phyloP scores from a whole-genome alignment of 305 asterid species.

The Fraxinus latifolia region DNA sequence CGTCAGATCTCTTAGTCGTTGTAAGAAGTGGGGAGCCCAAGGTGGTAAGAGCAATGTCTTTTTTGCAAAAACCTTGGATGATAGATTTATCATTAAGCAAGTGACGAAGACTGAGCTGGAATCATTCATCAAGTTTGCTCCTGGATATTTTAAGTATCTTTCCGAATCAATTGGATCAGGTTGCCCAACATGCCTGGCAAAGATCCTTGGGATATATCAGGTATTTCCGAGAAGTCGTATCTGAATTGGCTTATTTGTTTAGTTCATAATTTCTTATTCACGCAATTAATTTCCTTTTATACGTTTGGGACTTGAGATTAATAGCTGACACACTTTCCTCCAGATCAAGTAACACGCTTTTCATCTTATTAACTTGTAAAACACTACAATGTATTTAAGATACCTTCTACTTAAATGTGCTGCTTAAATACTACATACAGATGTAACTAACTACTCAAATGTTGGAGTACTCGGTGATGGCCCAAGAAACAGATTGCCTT shows the following conservation, averaged over 20 bases:
- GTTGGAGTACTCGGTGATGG: background rate
- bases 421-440: background rate
- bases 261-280: background rate
- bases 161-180: constrained; percentile 64
- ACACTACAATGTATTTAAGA: background rate
- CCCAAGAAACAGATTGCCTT: background rate
- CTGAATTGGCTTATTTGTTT: background rate
- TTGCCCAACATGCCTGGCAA: constrained; percentile 89
- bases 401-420: background rate
- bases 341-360: background rate
- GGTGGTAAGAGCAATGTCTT: constrained; percentile 98
- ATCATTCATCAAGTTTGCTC: constrained; percentile 88
- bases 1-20: constrained; percentile 82
- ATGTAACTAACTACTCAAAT: background rate
- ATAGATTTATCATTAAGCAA: constrained; percentile 86
- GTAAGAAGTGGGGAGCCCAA: constrained; percentile 99
- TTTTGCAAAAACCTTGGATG: constrained; percentile 91
- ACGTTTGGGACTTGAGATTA: background rate
- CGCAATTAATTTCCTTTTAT: background rate
- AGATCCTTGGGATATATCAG: constrained; percentile 92
- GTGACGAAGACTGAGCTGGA: constrained; percentile 96
- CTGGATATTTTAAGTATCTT: constrained; percentile 75
- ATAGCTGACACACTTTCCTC: background rate
- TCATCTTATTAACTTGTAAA: background rate
- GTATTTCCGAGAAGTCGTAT: constrained; percentile 35